These are phyloP conservation scores for Avena atlantica DNA, from an alignment of 176 grass and related monocot species.

Conservation along the genomic window DNA sequence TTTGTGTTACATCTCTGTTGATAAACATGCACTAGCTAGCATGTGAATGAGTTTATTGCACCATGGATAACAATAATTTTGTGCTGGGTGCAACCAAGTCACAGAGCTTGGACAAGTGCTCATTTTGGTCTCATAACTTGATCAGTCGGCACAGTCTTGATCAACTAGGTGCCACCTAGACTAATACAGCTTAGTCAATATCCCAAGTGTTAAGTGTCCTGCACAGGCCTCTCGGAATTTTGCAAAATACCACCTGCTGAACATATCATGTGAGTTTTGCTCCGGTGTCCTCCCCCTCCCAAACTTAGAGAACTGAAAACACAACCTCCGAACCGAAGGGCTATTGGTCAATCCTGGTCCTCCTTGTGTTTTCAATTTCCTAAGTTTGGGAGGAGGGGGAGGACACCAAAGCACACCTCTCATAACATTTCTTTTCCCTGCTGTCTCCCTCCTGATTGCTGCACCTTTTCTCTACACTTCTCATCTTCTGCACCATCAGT, in stretches of 20 bases:
- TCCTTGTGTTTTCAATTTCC: no score
- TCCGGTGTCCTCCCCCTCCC: no score
- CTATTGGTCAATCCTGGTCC: no score
- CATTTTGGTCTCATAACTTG: slow-evolving; percentile 10
- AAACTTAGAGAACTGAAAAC: no score
- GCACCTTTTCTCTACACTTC: slow-evolving; percentile 6
- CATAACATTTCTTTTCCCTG: slow-evolving; percentile 5
- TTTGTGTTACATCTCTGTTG: slow-evolving; percentile 9
- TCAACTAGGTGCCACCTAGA: slow-evolving; percentile 8
- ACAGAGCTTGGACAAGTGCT: not conserved
- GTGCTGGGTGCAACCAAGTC: slow-evolving; percentile 22
- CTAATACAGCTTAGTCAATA: not conserved
- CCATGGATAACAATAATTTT: slow-evolving; percentile 1
- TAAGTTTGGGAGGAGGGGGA: no score
- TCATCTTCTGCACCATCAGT: not conserved
- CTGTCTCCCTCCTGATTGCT: not conserved
- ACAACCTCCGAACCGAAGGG: no score
- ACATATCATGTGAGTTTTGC: not conserved
- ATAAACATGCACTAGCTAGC: slow-evolving; percentile 16
- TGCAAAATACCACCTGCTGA: not conserved
- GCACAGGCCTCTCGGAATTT: not conserved
- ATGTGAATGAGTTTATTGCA: slow-evolving; percentile 11
- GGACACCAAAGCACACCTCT: no score
- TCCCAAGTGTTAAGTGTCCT: slow-evolving; percentile 7
- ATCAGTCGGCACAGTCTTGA: slow-evolving; percentile 5